A percentile compares a stretch with the other conserved stretches of the same genome.
Conservation (phyloP, 1,284 basidiomycete genomes). For the Chondrostereum purpureum region DNA sequence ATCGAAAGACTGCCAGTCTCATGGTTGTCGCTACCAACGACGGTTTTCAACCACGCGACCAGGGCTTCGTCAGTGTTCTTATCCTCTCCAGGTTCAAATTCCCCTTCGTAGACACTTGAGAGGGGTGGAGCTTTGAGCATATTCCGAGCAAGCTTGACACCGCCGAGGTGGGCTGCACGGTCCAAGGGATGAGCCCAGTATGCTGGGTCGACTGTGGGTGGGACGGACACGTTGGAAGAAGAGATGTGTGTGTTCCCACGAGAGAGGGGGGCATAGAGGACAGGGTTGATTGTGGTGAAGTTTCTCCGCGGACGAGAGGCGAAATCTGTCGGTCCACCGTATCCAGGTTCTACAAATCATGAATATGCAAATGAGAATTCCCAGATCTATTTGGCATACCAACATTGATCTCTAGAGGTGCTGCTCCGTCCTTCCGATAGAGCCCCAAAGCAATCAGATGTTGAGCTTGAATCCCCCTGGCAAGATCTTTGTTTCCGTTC, state of each 20-base stretch:
- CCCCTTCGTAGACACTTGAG: conserved; percentile 4
- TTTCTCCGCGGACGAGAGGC: conserved; percentile 18
- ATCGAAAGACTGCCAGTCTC: conserved; percentile 23
- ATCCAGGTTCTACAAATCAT: conserved; percentile 19
- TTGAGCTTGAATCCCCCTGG: neutral
- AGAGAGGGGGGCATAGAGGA: conserved; percentile 24
- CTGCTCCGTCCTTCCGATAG: conserved; percentile 18
- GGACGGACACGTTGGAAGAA: conserved; percentile 15
- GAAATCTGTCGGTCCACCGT: conserved; percentile 19
- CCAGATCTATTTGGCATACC: conserved; percentile 14
- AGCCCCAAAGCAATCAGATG: conserved; percentile 16
- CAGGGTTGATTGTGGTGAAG: conserved; percentile 23
- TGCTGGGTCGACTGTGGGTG: conserved; percentile 21
- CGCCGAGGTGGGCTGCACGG: conserved; percentile 17
- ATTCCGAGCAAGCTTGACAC: conserved; percentile 17
- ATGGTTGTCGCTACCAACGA: conserved; percentile 23
- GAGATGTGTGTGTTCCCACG: conserved; percentile 25
- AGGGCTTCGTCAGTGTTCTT: conserved; percentile 17
- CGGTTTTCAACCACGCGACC: conserved; percentile 18
- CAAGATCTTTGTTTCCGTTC: neutral
- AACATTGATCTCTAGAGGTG: conserved; percentile 22
- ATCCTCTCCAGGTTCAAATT: conserved; percentile 12
- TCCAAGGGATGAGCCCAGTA: conserved; percentile 24
- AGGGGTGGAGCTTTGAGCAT: conserved; percentile 19
- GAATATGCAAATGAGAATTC: neutral